phyloP scores from a whole-genome alignment of 768 basidiomycete species.

The Tulasnella sp. region DNA sequence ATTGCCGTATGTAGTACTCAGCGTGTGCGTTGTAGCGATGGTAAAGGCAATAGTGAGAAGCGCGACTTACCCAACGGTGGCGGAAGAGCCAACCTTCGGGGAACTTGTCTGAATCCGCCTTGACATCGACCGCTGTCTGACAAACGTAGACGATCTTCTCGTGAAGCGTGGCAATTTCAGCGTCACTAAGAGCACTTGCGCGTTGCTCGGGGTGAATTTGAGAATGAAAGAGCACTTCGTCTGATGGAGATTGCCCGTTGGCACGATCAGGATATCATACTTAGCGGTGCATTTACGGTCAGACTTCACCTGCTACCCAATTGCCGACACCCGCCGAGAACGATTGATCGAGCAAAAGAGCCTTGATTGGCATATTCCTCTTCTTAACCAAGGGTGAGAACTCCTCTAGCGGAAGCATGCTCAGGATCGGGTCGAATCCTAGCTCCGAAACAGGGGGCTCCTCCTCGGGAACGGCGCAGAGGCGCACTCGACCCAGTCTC shows the following conservation, averaged over 20 bases:
- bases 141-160: slow-evolving; percentile 45
- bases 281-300: too few species aligned
- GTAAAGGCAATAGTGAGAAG: too few species aligned
- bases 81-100: slow-evolving; percentile 58
- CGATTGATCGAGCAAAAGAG: slow-evolving; percentile 64
- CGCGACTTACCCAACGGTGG: slow-evolving; percentile 46
- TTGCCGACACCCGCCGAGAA: slow-evolving; percentile 77
- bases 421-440: slow-evolving; percentile 67
- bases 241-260: too few species aligned
- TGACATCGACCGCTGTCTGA: slow-evolving; percentile 46
- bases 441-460: slow-evolving; percentile 62
- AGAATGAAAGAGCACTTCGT: slow-evolving; percentile 66
- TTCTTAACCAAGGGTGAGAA: slow-evolving; percentile 6
- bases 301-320: slow-evolving; percentile 55
- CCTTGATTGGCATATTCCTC: slow-evolving; percentile 31
- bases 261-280: too few species aligned
- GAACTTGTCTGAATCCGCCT: slow-evolving; percentile 58
- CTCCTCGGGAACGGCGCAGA: slow-evolving; percentile 41
- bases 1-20: background rate
- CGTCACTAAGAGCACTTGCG: slow-evolving; percentile 41
- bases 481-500: slow-evolving; percentile 56
- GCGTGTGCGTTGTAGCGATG: too few species aligned
- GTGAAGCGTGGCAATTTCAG: slow-evolving; percentile 41
- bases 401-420: slow-evolving; percentile 36
- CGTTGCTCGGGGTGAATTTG: slow-evolving; percentile 61